These are phyloP conservation scores for Ceratobasidium theobromae DNA, from an alignment of 1,284 basidiomycete genomes.

Conservation along the genomic window DNA sequence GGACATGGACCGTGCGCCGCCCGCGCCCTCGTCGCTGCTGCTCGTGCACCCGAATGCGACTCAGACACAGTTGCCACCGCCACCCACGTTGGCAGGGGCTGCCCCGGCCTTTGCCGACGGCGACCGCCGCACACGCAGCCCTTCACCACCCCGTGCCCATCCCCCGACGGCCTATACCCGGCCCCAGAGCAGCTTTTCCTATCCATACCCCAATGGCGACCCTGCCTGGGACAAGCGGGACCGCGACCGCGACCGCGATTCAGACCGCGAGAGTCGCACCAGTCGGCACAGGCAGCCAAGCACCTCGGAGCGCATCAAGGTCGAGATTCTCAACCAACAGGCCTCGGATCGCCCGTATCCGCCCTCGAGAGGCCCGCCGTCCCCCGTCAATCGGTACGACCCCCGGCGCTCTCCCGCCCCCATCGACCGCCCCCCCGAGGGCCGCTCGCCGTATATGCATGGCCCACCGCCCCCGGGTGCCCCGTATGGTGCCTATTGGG, in stretches of 20 bases:
- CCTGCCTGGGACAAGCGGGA: constrained; percentile 27
- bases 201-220: constrained; percentile 5
- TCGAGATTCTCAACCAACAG: constrained; percentile 28
- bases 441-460: constrained; percentile 23
- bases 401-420: constrained; percentile 26
- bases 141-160: constrained; percentile 11
- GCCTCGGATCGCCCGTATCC: neutral
- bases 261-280: constrained; percentile 26
- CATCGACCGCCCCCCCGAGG: constrained; percentile 13
- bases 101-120: constrained; percentile 5
- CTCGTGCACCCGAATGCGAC: constrained; percentile 50
- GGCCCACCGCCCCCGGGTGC: neutral
- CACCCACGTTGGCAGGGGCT: constrained; percentile 21
- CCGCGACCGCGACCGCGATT: constrained; percentile 26
- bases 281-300: constrained; percentile 16
- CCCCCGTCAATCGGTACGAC: constrained; percentile 19
- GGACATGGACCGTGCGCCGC: constrained; percentile 68
- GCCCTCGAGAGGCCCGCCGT: constrained; percentile 10
- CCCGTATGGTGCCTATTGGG: constrained; percentile 45
- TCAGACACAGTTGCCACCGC: constrained; percentile 32
- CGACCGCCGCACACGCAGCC: constrained; percentile 24
- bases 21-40: constrained; percentile 57
- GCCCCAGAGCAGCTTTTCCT: constrained; percentile 9
- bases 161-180: constrained; percentile 15
- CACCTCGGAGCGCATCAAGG: constrained; percentile 13